Percentiles rank a stretch among this genome's conserved stretches.
These are phyloP conservation scores for Bruguiera hainesii DNA, from an alignment of 441 rosid genomes.

Conservation along the genomic window DNA sequence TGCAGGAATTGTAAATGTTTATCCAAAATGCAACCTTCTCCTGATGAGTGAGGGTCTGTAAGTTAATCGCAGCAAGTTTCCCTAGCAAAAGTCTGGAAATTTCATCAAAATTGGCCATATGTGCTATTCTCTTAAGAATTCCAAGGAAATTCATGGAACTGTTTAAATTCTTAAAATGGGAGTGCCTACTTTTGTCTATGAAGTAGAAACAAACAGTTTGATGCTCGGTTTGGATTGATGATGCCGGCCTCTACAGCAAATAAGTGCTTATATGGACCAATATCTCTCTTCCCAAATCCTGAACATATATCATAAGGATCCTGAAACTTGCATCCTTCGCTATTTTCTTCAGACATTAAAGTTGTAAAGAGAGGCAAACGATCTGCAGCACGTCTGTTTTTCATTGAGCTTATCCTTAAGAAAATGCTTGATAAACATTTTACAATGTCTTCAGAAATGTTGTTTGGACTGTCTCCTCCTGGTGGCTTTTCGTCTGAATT, in stretches of 20 bases:
- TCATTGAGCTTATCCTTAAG: slow-evolving; percentile 52
- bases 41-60: slow-evolving; percentile 64
- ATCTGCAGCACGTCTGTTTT: slow-evolving; percentile 29
- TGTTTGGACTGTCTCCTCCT: slow-evolving; percentile 47
- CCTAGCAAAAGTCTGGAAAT: slow-evolving; percentile 53
- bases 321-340: slow-evolving; percentile 23
- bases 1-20: slow-evolving; percentile 79
- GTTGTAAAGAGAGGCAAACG: slow-evolving; percentile 29
- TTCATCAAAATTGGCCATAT: slow-evolving; percentile 16
- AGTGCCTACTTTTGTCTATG: slow-evolving; percentile 55
- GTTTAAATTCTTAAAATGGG: neutral
- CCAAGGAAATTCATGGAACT: slow-evolving; percentile 3
- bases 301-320: slow-evolving; percentile 61
- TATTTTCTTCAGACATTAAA: slow-evolving; percentile 28
- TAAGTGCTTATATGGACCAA: slow-evolving; percentile 65
- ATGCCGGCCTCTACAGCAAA: slow-evolving; percentile 44
- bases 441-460: slow-evolving; percentile 61
- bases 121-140: neutral
- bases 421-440: slow-evolving; percentile 62
- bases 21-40: slow-evolving; percentile 96
- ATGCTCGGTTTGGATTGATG: slow-evolving; percentile 41
- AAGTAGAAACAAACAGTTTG: slow-evolving; percentile 51
- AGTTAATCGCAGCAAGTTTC: slow-evolving; percentile 49
- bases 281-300: slow-evolving; percentile 47
- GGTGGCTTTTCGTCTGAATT: slow-evolving; percentile 24